phyloP scores from a whole-genome alignment of 331 rosid genomes.

The Pyrus hybrid region DNA sequence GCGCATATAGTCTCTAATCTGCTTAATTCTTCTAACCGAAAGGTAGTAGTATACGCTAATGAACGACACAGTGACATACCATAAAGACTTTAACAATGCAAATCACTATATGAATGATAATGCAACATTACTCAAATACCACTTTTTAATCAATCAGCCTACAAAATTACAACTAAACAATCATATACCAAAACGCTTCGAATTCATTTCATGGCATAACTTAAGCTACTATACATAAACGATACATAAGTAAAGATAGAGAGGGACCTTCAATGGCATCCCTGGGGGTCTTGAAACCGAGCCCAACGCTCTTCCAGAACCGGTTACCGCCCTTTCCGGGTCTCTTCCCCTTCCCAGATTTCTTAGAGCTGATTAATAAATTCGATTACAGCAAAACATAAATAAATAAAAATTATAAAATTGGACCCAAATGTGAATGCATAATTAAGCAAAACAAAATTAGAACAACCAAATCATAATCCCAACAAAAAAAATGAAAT shows the following conservation, averaged over 20 bases:
- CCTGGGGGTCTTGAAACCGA: constrained; percentile 37
- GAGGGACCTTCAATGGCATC: constrained; percentile 30
- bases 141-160: neutral
- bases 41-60: neutral
- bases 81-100: neutral
- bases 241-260: neutral
- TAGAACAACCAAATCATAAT: neutral
- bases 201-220: neutral
- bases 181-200: too few species aligned
- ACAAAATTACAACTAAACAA: neutral
- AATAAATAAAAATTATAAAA: neutral
- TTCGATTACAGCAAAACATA: neutral
- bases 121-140: neutral
- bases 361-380: constrained; percentile 24
- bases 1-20: neutral
- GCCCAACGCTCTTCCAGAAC: constrained; percentile 32
- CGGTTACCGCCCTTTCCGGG: constrained; percentile 41
- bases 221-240: neutral
- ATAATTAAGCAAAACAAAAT: neutral
- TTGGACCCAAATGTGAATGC: neutral
- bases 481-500: too few species aligned
- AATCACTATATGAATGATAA: neutral
- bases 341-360: constrained; percentile 25
- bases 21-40: neutral
- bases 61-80: neutral